Percentiles rank a stretch among this genome's conserved stretches.
phyloP scores from a whole-genome alignment of 495 filamentous ascomycete species.

The Zalerion maritima region DNA sequence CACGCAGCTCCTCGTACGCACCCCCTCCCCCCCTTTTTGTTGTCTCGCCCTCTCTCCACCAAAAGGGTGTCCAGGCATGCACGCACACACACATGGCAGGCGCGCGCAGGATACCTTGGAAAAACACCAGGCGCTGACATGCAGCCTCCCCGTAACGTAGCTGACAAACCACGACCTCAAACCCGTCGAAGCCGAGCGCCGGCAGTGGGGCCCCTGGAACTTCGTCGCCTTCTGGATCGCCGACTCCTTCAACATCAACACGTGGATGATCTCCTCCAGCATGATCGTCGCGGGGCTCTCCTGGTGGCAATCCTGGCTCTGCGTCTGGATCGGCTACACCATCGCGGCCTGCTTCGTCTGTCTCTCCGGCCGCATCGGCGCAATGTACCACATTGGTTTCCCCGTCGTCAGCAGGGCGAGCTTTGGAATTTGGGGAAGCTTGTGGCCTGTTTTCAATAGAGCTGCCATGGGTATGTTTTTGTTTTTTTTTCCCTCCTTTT shows the following conservation, averaged over 20 bases:
- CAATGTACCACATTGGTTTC: slow-evolving; percentile 82
- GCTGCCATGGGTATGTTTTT: slow-evolving; percentile 51
- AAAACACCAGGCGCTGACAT: no score
- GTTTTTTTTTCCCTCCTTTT: background rate
- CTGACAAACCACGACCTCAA: slow-evolving; percentile 81
- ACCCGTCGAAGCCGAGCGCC: slow-evolving; percentile 72
- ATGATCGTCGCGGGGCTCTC: slow-evolving; percentile 60
- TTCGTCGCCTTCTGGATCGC: slow-evolving; percentile 89
- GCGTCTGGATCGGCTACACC: slow-evolving; percentile 72
- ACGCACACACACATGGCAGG: slow-evolving; percentile 4
- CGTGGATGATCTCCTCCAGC: slow-evolving; percentile 92
- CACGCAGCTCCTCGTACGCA: slow-evolving; percentile 59
- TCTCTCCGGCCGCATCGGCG: slow-evolving; percentile 70
- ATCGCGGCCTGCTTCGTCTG: slow-evolving; percentile 64
- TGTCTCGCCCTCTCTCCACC: slow-evolving; percentile 1
- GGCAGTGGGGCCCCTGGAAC: slow-evolving; percentile 80
- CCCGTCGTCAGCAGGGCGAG: slow-evolving; percentile 61
- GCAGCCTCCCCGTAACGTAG: no score
- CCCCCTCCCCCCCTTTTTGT: slow-evolving; percentile 1
- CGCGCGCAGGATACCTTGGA: no score
- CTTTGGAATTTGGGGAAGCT: slow-evolving; percentile 75
- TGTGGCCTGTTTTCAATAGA: slow-evolving; percentile 87
- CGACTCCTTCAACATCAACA: slow-evolving; percentile 95
- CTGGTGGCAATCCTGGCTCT: slow-evolving; percentile 95
- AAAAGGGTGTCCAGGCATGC: slow-evolving; percentile 1